Evolutionary conservation across 73 alveolate species (phyloP).

Genomic region (Tetrahymena thermophila): DNA sequence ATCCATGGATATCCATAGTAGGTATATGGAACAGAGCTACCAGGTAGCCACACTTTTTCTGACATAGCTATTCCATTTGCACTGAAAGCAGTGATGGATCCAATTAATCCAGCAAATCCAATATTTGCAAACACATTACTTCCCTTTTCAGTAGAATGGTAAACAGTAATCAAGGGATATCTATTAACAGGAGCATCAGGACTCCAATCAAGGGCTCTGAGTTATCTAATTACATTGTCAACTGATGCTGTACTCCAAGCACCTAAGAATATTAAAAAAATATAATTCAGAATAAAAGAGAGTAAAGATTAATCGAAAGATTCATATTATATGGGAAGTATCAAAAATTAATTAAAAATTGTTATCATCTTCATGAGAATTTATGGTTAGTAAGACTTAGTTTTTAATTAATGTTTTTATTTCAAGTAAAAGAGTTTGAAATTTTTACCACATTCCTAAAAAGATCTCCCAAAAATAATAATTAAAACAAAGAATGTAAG

Average conservation of each 20-base stretch:
- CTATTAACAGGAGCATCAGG: conserved; percentile 3
- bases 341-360: too few relatives aligned
- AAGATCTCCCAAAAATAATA: neutral
- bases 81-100: conserved; percentile 11
- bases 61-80: conserved; percentile 2
- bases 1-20: conserved; percentile 20
- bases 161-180: conserved; percentile 12
- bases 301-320: neutral
- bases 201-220: conserved; percentile 31
- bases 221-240: neutral
- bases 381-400: neutral
- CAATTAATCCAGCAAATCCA: conserved; percentile 19
- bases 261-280: neutral
- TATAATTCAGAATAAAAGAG: neutral
- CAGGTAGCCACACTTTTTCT: conserved; percentile 10
- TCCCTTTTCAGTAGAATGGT: conserved; percentile 23
- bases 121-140: conserved; percentile 11
- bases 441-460: neutral
- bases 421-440: neutral
- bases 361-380: neutral
- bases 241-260: conserved; percentile 12
- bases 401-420: too few relatives aligned
- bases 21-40: neutral
- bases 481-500: neutral
- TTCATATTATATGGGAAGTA: neutral